phyloP scores from a whole-genome alignment of 1,284 basidiomycete genomes.

The Ustilago loliicola region DNA sequence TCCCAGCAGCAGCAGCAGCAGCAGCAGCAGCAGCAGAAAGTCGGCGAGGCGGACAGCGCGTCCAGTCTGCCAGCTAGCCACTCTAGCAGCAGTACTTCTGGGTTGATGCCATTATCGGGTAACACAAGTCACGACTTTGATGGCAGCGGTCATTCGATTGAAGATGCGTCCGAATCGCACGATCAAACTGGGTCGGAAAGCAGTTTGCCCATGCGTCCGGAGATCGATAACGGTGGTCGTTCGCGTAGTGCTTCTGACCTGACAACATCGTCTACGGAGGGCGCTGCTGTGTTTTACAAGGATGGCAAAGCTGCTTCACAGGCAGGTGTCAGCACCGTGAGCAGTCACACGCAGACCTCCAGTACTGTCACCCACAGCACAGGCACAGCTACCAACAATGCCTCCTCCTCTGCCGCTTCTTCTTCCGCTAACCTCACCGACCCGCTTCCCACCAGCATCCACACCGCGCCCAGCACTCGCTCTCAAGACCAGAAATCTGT shows the following conservation, averaged over 20 bases:
- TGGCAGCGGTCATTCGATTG: conserved; percentile 5
- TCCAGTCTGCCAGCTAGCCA: conserved; percentile 18
- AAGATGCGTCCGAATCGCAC: conserved; percentile 18
- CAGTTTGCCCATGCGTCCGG: conserved; percentile 31
- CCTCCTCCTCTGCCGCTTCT: conserved; percentile 15
- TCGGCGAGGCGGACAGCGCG: conserved; percentile 6
- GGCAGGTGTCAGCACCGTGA: conserved; percentile 9
- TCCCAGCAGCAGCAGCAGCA: conserved; percentile 1
- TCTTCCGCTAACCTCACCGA: conserved; percentile 18
- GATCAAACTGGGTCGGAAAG: conserved; percentile 38
- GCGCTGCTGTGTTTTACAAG: conserved; percentile 3
- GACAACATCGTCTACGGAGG: conserved; percentile 43
- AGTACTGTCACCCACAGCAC: neutral
- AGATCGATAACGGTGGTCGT: conserved; percentile 17
- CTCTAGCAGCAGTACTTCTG: conserved; percentile 24
- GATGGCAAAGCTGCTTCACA: conserved; percentile 2
- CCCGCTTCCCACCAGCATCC: neutral
- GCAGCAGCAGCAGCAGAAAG: conserved; percentile 9
- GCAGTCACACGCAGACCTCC: conserved; percentile 18
- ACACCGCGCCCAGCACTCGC: conserved; percentile 3
- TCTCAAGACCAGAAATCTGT: conserved; percentile 44
- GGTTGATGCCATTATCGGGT: conserved; percentile 19
- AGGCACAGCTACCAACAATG: conserved; percentile 3
- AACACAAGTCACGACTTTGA: conserved; percentile 46
- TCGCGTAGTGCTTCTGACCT: conserved; percentile 51